These are phyloP conservation scores for Eucalyptus rudis DNA, from an alignment of 345 rosid species.

Conservation along the genomic window DNA sequence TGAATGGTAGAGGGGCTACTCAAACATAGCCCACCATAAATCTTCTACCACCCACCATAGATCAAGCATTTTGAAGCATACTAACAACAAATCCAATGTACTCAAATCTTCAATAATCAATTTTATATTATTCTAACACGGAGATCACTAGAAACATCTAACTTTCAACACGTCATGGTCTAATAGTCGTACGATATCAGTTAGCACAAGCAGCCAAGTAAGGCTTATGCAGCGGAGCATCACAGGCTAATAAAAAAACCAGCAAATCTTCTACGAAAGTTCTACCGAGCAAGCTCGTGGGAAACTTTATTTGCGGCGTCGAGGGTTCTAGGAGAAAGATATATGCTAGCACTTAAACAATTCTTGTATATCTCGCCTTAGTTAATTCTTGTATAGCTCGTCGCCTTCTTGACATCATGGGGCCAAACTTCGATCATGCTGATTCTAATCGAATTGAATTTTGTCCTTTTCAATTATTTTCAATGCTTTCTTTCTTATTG, in stretches of 20 bases:
- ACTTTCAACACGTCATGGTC: not conserved
- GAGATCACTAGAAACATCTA: not conserved
- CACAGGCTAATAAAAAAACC: not conserved
- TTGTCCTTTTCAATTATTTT: not conserved
- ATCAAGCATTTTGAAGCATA: too few relatives aligned
- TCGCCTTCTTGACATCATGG: not conserved
- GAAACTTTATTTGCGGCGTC: not conserved
- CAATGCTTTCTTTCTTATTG: not conserved
- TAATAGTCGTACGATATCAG: not conserved
- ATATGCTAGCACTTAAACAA: not conserved
- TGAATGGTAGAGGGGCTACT: too few relatives aligned
- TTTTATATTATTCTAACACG: too few relatives aligned
- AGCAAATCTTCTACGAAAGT: not conserved
- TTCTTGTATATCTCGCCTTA: not conserved
- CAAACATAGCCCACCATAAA: too few relatives aligned
- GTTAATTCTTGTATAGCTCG: not conserved
- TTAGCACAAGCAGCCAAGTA: not conserved
- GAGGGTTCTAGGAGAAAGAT: not conserved
- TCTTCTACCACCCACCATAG: too few relatives aligned
- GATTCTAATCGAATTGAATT: not conserved
- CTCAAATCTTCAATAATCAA: too few relatives aligned
- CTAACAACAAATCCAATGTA: too few relatives aligned
- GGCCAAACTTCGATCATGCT: not conserved
- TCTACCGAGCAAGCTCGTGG: not conserved
- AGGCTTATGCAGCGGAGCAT: not conserved